Evolutionary conservation across 192 early-diverging fungal genomes (phyloP), one percentile per base, ranked within the genome.

Genomic region (Lobosporangium transversale): DNA sequence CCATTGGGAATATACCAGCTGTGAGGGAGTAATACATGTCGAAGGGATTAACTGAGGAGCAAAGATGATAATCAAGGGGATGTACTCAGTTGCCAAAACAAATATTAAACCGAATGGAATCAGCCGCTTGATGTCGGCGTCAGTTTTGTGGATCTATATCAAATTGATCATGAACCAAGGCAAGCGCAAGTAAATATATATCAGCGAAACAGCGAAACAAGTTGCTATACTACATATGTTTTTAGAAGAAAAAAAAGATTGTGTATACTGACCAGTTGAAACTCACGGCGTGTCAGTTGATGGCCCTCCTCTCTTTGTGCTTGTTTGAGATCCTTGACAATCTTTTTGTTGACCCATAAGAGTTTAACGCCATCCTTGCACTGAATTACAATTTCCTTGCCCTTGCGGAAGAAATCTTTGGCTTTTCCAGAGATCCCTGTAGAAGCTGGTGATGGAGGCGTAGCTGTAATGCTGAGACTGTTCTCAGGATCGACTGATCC

Each of bases 361-460:
- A 82, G 47, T 56, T 86, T 84, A 14, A 84, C 65, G 1, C 85
- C 85, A 57, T 84, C 74, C 73, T 86, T 86, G 66, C 84, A 86
- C 32, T 84, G 84, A 11, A 57, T 62, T n/a, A 81, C 63, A 36
- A 86, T 59, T 23, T 86, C 83, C 55, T 84, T 86, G 63, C 66
- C 75, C 50, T 69, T 68, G 37, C 61, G 56, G 43, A 56, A 43
- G 42, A 60, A 79, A 36, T 65, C 66, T 26, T 51, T 64, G 26
- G 53, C 47, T 31, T 79, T 79, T 24, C 50, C 67, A 20, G 44
- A 52, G 17, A 75, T 40, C 2, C 71, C 71, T 24, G 62, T 51
- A 12, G 62, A 50, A 30, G 71, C 49, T 33, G 49, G 44, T 3
- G 58, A 35, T 31, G 36, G 63, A 12, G 63, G 36, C 4, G 56